phyloP scores from a whole-genome alignment of 2,329 filamentous ascomycete genomes.

The Pseudogymnoascus sp. region DNA sequence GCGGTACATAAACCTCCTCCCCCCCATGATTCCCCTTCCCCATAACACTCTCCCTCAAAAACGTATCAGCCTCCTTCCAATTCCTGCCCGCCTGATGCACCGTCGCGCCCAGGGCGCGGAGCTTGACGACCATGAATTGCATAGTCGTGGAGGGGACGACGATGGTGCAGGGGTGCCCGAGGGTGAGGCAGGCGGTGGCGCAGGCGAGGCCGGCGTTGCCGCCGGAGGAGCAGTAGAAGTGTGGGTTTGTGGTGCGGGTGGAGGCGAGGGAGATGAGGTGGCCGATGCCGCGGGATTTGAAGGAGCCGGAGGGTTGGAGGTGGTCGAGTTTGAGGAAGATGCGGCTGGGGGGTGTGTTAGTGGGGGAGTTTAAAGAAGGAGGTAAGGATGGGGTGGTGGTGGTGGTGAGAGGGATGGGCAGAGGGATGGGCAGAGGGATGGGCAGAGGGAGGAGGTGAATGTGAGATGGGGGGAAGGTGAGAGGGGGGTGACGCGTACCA shows the following conservation, averaged over 20 bases:
- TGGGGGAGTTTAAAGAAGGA: no score
- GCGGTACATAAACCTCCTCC: constrained; percentile 53
- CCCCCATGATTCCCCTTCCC: background rate
- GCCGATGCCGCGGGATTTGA: constrained; percentile 75
- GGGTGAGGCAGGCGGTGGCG: constrained; percentile 60
- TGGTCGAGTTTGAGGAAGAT: constrained; percentile 83
- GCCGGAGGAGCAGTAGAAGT: constrained; percentile 72
- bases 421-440: background rate
- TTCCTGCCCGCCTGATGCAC: constrained; percentile 61
- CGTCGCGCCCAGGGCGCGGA: constrained; percentile 58
- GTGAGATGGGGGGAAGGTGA: no score
- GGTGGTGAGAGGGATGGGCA: background rate
- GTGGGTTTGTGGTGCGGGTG: background rate
- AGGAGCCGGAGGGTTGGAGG: constrained; percentile 75
- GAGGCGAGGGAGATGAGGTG: constrained; percentile 54
- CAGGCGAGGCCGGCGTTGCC: constrained; percentile 80
- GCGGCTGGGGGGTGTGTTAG: constrained; percentile 29
- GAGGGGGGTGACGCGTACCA: constrained; percentile 17
- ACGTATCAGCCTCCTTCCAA: constrained; percentile 62
- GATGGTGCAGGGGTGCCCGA: constrained; percentile 62
- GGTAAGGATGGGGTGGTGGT: background rate
- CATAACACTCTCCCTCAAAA: constrained; percentile 41
- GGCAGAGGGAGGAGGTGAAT: background rate
- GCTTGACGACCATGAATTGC: constrained; percentile 61
- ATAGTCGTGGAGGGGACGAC: constrained; percentile 62